These are phyloP conservation scores for Sextonia rubra DNA, from an alignment of 164 flowering plant genomes.

Conservation along the genomic window DNA sequence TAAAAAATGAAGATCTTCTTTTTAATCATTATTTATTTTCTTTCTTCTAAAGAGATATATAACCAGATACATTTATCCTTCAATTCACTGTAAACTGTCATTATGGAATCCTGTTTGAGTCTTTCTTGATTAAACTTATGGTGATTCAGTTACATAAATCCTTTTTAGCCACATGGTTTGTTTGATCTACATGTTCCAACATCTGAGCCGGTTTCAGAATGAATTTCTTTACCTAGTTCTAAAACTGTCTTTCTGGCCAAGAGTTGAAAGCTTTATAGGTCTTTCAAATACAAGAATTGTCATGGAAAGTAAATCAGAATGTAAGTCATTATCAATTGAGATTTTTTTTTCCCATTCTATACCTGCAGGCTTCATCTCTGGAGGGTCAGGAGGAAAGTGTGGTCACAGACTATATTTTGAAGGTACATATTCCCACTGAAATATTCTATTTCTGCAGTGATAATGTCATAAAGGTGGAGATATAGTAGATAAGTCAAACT, in stretches of 20 bases:
- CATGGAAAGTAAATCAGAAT: background rate
- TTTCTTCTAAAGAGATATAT: no score
- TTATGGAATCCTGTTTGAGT: background rate
- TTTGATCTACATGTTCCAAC: background rate
- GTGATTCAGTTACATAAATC: background rate
- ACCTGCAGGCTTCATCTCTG: constrained; percentile 25
- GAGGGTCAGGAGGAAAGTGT: constrained; percentile 26
- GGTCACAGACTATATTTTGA: constrained; percentile 23
- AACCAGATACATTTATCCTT: no score
- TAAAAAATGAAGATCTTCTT: constrained; percentile 10
- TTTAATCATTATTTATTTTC: no score
- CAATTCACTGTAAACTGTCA: no score
- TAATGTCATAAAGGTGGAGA: background rate
- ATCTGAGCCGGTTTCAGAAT: background rate
- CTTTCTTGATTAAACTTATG: background rate
- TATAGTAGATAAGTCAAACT: background rate
- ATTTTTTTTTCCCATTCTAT: constrained; percentile 15
- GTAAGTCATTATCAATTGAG: background rate
- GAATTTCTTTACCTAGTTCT: background rate
- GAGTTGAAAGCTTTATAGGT: background rate
- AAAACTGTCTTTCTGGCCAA: background rate
- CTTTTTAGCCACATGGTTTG: background rate
- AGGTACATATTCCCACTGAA: constrained; percentile 9
- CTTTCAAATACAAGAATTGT: background rate
- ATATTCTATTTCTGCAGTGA: background rate